Base-by-base conservation (phyloP, 1,139 yeast genomes). In the Suhomyces guaymorum region DNA sequence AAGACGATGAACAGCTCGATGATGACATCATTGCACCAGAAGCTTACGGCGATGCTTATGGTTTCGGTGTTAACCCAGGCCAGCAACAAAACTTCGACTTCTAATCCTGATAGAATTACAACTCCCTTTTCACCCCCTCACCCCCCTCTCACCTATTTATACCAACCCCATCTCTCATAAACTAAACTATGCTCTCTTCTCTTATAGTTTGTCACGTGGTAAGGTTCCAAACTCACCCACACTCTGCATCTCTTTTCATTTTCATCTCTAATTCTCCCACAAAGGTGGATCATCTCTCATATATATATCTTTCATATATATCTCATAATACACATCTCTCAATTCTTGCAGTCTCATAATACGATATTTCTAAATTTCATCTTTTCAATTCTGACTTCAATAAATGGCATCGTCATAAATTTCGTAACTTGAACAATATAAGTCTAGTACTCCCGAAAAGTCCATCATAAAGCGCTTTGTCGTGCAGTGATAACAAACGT, bases 11-110 rank as follows among this genome's bases (percentile, higher is more conserved):
- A 35, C 79, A 70, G 37, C 84, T 82, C 41, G 88, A 82, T 49
- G 89, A 80, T 49, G 80, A 83, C 41, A 87, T 82, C 37, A 70
- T 90, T 59, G 92, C 86, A 44, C 96, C 97, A 25, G 82, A 81
- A 51, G 78, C 83, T 44, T 75, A 82, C 42, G 95, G 94, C 28
- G 90, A 87, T 54, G 80, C 92, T 31, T 92, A 84, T 63, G 88
- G 92, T 4, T 92, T 92, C 61, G 96, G 96, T 44, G 78, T 86
- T 46, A 65, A 70, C 43, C 61, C 64, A 37, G 51, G 57, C 44
- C 66, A 68, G 46, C 72, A 67, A 48, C 73, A 67, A 46, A 62
- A 60, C 30, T 47, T 44, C 33, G 75, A 74, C 48, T 77, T 77
- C 47, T 73, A 58, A 49, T 15, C n/a, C 26, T 19, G 17, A 13